These are phyloP conservation scores for Tuber microsphaerosporum DNA, from an alignment of 495 filamentous ascomycete species.

Conservation along the genomic window DNA sequence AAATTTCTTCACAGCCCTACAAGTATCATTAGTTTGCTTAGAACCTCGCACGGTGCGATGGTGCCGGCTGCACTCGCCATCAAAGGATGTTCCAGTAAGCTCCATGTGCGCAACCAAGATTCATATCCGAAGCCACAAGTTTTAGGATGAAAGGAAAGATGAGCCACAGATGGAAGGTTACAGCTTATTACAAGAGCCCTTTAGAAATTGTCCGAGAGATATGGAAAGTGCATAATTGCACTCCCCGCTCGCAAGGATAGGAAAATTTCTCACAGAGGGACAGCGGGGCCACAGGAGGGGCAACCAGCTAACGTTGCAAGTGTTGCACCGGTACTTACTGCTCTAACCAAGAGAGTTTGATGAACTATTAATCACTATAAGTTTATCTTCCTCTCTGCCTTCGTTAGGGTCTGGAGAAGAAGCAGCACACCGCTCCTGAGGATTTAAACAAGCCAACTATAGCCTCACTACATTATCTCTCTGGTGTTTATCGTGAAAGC, in stretches of 20 bases:
- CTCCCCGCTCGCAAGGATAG: neutral
- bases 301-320: neutral
- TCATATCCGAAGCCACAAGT: neutral
- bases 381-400: neutral
- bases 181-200: neutral
- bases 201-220: neutral
- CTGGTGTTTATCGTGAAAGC: neutral
- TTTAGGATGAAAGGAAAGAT: neutral
- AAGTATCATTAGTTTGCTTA: neutral
- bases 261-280: neutral
- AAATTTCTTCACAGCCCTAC: neutral
- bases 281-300: neutral
- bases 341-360: neutral
- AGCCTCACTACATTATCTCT: neutral
- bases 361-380: neutral
- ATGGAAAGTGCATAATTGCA: neutral
- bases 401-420: neutral
- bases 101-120: neutral
- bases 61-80: neutral
- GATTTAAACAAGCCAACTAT: neutral
- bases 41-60: neutral
- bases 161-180: neutral
- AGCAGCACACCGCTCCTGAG: neutral
- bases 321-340: neutral
- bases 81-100: neutral